Percentiles rank a stretch among this genome's conserved stretches.
Conservation (phyloP, 306 rosid genomes). For the Medicago ruthenica region DNA sequence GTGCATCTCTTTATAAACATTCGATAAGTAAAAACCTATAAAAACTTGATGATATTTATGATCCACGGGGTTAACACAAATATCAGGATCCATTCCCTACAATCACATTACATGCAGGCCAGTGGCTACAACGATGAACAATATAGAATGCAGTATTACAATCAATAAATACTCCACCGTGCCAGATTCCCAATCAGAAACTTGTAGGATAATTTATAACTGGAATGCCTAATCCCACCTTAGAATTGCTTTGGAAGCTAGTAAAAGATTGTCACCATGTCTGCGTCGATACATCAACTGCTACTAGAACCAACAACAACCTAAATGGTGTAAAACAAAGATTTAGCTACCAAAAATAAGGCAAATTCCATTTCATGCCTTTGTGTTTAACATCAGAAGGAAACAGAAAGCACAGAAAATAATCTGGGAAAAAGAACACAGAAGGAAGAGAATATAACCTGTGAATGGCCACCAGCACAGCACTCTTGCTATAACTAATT, state of each 20-base stretch:
- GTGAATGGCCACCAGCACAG: conserved; percentile 18
- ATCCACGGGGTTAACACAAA: background rate
- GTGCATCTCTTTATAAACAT: background rate
- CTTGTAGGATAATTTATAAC: conserved; percentile 11
- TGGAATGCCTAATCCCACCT: conserved; percentile 28
- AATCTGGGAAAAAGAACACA: conserved; percentile 16
- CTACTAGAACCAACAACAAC: conserved; percentile 15
- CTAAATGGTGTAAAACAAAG: conserved; percentile 25
- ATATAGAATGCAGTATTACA: conserved; percentile 7
- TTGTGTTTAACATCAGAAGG: background rate
- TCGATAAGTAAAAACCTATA: background rate
- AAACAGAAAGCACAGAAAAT: background rate
- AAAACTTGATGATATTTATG: background rate
- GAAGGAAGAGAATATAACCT: conserved; percentile 41
- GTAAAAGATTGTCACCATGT: conserved; percentile 18
- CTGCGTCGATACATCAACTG: conserved; percentile 9
- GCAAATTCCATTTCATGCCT: conserved; percentile 17
- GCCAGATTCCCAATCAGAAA: conserved; percentile 1
- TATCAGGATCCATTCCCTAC: conserved; percentile 2
- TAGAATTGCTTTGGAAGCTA: conserved; percentile 20
- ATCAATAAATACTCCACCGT: conserved; percentile 23
- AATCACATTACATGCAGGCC: conserved; percentile 13
- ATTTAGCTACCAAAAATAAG: conserved; percentile 25
- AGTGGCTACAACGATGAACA: conserved; percentile 11
- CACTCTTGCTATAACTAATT: conserved; percentile 30